Conservation (phyloP, 78 protist species). For the Dictyostelium capitatum region DNA sequence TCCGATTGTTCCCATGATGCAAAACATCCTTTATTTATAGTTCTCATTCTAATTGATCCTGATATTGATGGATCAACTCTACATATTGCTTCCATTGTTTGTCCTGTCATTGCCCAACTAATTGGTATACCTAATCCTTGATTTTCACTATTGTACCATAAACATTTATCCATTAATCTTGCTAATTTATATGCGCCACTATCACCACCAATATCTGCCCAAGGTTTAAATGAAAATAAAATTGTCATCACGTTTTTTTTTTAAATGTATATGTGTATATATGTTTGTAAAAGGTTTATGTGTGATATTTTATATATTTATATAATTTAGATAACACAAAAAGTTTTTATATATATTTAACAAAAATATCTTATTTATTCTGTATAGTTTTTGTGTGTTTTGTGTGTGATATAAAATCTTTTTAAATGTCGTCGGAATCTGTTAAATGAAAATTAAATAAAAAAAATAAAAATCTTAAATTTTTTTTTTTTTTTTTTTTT, state of each 20-base stretch:
- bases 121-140: constrained; percentile 70
- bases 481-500: too few species aligned
- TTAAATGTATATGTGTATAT: background rate
- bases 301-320: too few species aligned
- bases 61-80: constrained; percentile 30
- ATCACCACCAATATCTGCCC: constrained; percentile 80
- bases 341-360: too few species aligned
- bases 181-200: constrained; percentile 61
- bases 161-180: constrained; percentile 69
- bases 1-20: constrained; percentile 79
- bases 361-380: too few species aligned
- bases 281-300: too few species aligned
- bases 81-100: constrained; percentile 73
- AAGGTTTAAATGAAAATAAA: constrained; percentile 35
- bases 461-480: too few species aligned
- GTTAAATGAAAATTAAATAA: too few species aligned
- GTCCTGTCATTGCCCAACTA: constrained; percentile 78
- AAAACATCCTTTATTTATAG: constrained; percentile 47
- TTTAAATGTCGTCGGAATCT: too few species aligned
- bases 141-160: constrained; percentile 51
- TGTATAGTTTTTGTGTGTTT: too few species aligned
- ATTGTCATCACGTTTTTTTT: constrained; percentile 7
- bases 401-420: too few species aligned
- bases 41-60: constrained; percentile 73
- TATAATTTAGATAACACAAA: too few species aligned